Evolutionary conservation across 2,329 filamentous ascomycete species (phyloP).

Genomic region (Monosporascus sp.): DNA sequence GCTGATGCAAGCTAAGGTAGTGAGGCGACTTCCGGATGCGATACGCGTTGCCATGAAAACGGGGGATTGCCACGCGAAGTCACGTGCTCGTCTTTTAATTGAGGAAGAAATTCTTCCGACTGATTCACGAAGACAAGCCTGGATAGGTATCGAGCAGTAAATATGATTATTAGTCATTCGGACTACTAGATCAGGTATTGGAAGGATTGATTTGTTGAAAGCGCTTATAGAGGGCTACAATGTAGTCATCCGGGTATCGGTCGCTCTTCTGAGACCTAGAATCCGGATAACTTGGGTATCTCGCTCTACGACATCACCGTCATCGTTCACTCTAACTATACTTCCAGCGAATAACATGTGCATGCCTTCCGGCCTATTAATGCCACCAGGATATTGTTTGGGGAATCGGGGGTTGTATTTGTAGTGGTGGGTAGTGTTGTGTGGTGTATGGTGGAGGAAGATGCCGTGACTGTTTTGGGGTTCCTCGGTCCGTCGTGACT

Average conservation of each 20-base stretch:
- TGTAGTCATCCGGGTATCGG: too few relatives aligned
- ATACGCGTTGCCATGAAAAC: not conserved
- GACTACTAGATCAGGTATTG: not conserved
- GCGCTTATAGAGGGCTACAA: not conserved
- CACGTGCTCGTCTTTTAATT: conserved; percentile 16
- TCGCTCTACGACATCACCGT: too few relatives aligned
- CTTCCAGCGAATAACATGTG: not conserved
- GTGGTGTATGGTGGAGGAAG: conserved; percentile 7
- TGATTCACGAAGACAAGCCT: too few relatives aligned
- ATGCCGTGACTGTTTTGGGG: conserved; percentile 21
- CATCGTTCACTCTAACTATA: not conserved
- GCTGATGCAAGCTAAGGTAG: not conserved
- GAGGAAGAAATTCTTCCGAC: too few relatives aligned
- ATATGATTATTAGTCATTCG: too few relatives aligned
- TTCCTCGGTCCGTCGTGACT: not conserved
- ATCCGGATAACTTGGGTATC: too few relatives aligned
- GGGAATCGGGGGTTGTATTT: conserved; percentile 19
- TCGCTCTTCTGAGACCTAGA: too few relatives aligned
- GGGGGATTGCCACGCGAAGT: conserved; percentile 13
- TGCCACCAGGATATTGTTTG: not conserved
- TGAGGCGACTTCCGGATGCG: not conserved
- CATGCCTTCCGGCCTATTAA: not conserved
- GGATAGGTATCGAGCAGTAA: too few relatives aligned
- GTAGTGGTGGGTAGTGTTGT: conserved; percentile 6
- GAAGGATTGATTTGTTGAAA: not conserved